Conservation (phyloP, 352 stramenopile species). For the Pythium coloratum region DNA sequence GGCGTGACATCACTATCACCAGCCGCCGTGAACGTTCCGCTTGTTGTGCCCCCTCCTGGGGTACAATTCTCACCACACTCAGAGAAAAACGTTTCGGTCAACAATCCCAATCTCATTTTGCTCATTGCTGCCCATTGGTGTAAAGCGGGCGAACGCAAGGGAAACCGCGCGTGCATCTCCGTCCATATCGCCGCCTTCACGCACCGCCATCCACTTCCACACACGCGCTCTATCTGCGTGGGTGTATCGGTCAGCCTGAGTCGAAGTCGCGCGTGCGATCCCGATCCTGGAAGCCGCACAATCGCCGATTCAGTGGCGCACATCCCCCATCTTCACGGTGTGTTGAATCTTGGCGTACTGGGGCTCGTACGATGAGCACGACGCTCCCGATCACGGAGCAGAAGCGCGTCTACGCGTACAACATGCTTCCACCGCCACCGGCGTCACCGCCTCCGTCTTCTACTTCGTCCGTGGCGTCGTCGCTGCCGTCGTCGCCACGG, state of each 20-base stretch:
- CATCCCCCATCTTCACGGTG: not conserved
- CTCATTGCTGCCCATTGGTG: slow-evolving; percentile 29
- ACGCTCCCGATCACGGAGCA: slow-evolving; percentile 26
- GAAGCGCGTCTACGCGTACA: slow-evolving; percentile 23
- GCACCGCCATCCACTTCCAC: not conserved
- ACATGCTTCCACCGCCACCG: slow-evolving; percentile 1
- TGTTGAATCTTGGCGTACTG: slow-evolving; percentile 14
- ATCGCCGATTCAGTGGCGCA: not conserved
- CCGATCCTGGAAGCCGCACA: not conserved
- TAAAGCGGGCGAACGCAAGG: slow-evolving; percentile 6
- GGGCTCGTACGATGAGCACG: slow-evolving; percentile 15
- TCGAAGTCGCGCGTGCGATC: slow-evolving; percentile 3
- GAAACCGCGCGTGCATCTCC: slow-evolving; percentile 14
- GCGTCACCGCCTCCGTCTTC: slow-evolving; percentile 8
- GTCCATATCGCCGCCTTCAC: slow-evolving; percentile 1
- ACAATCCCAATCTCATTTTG: slow-evolving; percentile 31
- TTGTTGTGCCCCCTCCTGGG: slow-evolving; percentile 4
- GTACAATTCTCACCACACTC: slow-evolving; percentile 13
- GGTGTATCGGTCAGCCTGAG: not conserved
- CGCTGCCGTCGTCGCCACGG: slow-evolving; percentile 8
- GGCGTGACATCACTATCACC: slow-evolving; percentile 22
- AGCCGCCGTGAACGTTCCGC: slow-evolving; percentile 21
- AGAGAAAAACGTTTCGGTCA: slow-evolving; percentile 32
- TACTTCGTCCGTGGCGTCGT: not conserved
- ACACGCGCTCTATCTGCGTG: not conserved